Evolutionary conservation across 352 stramenopile species (phyloP).

Genomic region (Phytopythium sindhum): DNA sequence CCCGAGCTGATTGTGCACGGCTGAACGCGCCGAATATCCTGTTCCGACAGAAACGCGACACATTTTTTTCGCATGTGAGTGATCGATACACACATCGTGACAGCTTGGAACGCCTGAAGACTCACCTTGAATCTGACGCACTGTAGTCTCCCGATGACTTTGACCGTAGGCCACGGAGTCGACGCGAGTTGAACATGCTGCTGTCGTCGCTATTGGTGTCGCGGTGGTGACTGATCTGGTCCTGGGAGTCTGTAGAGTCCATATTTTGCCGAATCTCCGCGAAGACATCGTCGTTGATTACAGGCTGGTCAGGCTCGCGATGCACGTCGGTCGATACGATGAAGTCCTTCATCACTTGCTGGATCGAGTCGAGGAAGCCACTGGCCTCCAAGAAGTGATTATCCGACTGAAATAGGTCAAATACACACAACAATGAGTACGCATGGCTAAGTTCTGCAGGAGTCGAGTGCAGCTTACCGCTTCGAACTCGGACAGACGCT

Average conservation of each 20-base stretch:
- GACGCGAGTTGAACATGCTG: neutral
- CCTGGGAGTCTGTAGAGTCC: constrained; percentile 7
- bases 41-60: neutral
- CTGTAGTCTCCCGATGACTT: constrained; percentile 18
- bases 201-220: neutral
- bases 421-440: neutral
- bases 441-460: neutral
- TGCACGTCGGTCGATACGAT: constrained; percentile 23
- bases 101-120: neutral
- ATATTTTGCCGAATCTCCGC: constrained; percentile 56
- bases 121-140: constrained; percentile 10
- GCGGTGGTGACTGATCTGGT: neutral
- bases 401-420: constrained; percentile 39
- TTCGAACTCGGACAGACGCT: constrained; percentile 71
- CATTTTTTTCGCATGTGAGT: neutral
- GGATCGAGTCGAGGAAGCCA: constrained; percentile 77
- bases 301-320: constrained; percentile 33
- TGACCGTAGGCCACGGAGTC: constrained; percentile 24
- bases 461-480: constrained; percentile 31
- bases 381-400: constrained; percentile 71
- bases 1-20: constrained; percentile 40
- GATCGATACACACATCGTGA: neutral
- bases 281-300: constrained; percentile 75
- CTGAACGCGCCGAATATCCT: constrained; percentile 32
- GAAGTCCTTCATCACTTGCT: constrained; percentile 73